A percentile compares a stretch with the other conserved stretches of the same genome.
These are phyloP conservation scores for Monascus purpureus DNA, from an alignment of 495 filamentous ascomycete genomes.

Conservation along the genomic window DNA sequence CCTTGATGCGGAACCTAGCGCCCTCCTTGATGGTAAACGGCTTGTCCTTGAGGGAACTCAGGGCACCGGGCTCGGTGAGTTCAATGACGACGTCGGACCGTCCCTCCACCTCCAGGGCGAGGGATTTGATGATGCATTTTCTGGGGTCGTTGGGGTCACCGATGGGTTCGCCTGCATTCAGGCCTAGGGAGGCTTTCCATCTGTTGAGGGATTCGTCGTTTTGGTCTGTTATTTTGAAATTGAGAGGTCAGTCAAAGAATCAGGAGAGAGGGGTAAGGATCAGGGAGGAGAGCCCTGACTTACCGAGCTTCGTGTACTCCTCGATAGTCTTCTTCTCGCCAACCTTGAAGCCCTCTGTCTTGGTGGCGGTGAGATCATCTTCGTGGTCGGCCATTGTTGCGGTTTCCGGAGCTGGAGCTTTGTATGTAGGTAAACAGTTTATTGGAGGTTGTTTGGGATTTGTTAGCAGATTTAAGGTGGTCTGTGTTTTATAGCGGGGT, in stretches of 20 bases:
- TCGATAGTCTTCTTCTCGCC: conserved; percentile 95
- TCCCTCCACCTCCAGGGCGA: conserved; percentile 68
- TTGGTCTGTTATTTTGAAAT: conserved; percentile 31
- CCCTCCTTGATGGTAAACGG: conserved; percentile 98
- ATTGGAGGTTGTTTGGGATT: too few species aligned
- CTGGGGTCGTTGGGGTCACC: conserved; percentile 62
- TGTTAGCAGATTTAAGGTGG: too few species aligned
- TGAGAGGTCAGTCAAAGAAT: too few species aligned
- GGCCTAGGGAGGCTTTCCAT: conserved; percentile 91
- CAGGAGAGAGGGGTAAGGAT: conserved; percentile 3
- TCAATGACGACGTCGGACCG: conserved; percentile 78
- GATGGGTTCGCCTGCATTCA: conserved; percentile 50
- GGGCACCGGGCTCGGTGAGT: conserved; percentile 46
- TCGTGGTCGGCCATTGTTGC: conserved; percentile 60
- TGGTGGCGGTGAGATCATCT: conserved; percentile 74
- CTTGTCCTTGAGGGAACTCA: conserved; percentile 61
- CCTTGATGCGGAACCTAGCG: conserved; percentile 81
- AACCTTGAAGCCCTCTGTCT: conserved; percentile 91
- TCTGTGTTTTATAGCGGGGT: too few species aligned
- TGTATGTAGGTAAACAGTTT: conserved; percentile 4
- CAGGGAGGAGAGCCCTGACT: too few species aligned
- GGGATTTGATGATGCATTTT: conserved; percentile 77
- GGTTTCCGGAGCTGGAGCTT: conserved; percentile 9
- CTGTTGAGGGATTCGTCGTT: conserved; percentile 87
- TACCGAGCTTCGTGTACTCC: conserved; percentile 86